Conservation (phyloP, 2,329 filamentous ascomycete species). For the Fusarium humuli region DNA sequence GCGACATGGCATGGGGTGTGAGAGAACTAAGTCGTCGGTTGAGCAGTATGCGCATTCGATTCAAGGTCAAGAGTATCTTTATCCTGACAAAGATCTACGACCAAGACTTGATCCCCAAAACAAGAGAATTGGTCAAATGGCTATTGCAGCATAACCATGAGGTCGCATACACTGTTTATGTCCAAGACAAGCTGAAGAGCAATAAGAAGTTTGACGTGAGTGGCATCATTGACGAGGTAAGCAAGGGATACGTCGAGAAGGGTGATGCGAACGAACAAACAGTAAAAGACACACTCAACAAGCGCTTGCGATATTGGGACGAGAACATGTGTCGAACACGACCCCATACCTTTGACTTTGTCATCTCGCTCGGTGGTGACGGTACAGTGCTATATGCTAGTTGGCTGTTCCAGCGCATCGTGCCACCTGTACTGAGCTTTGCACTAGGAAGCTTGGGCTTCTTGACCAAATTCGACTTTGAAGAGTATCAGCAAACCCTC, state of each 20-base stretch:
- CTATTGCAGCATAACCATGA: conserved; percentile 77
- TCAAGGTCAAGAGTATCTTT: conserved; percentile 86
- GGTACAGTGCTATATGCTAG: conserved; percentile 97
- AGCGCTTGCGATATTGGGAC: conserved; percentile 84
- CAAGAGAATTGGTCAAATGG: conserved; percentile 83
- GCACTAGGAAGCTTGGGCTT: conserved; percentile 92
- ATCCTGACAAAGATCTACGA: conserved; percentile 94
- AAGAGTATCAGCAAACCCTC: conserved; percentile 76
- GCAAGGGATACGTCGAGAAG: conserved; percentile 55
- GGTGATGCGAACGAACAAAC: conserved; percentile 50
- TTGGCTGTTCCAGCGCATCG: conserved; percentile 95
- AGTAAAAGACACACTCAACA: conserved; percentile 53
- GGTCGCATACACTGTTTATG: conserved; percentile 80
- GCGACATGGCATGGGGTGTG: conserved; percentile 97
- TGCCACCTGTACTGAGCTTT: conserved; percentile 93
- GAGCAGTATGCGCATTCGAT: conserved; percentile 83
- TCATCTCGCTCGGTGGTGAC: conserved; percentile 91
- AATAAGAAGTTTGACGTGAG: conserved; percentile 79
- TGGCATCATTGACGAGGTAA: conserved; percentile 74
- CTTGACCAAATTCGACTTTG: conserved; percentile 95
- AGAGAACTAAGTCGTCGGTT: conserved; percentile 88
- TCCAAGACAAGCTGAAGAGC: conserved; percentile 79
- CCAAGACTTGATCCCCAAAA: conserved; percentile 79
- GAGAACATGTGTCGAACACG: conserved; percentile 79
- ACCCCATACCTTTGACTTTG: conserved; percentile 93